Evolutionary conservation across 495 filamentous ascomycete species (phyloP), one percentile per base, ranked within the genome.

Genomic region (Diplogelasinospora grovesii): DNA sequence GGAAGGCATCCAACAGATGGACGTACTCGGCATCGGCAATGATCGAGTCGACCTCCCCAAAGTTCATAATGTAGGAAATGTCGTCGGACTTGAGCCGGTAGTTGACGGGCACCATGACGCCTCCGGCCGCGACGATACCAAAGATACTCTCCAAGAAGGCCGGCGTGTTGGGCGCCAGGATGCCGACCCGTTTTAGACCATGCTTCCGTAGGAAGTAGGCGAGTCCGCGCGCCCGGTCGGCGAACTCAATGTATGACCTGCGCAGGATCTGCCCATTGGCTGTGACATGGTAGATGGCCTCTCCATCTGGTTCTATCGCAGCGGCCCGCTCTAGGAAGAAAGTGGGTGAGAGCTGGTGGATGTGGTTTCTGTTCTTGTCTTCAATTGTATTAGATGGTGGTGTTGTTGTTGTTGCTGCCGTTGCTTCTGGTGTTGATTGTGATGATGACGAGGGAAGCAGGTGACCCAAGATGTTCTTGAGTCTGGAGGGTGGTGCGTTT

Each of bases 81-180:
- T 98, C 92, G 41, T 88, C 86, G 13, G 74, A 64, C 57, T 94
- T 95, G 16, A 98, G 64, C 5, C 92, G 73, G 59, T 93, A 92
- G 52, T 98, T 98, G n/a, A 89, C 82, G 5, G 79, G 78, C 44
- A 94, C 80, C 49, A 86, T 47, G 8, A 94, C 73, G 8, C 68
- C 86, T 6, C 88, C 88, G 2, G 86, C 89, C 16, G 89, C 92
- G 2, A 78, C 80, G 53, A 96, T 85, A 5, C 85, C 92, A 52
- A 89, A 98, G 34, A 96, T 82, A 2, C 77, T 71, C 63, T 97
- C 90, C 14, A 97, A 66, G 57, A 96, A 96, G 0, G 88, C 92
- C 3, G 92, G 92, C 4, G 92, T 98, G 57, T 98, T 98, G 1
- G 93, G 82, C 15, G 77, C 79, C 4, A 98, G 70, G 26, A 98